Percentiles rank a stretch among this genome's conserved stretches.
Evolutionary conservation across 139 green algal genomes (phyloP).

Genomic region (Pleodorina starrii): DNA sequence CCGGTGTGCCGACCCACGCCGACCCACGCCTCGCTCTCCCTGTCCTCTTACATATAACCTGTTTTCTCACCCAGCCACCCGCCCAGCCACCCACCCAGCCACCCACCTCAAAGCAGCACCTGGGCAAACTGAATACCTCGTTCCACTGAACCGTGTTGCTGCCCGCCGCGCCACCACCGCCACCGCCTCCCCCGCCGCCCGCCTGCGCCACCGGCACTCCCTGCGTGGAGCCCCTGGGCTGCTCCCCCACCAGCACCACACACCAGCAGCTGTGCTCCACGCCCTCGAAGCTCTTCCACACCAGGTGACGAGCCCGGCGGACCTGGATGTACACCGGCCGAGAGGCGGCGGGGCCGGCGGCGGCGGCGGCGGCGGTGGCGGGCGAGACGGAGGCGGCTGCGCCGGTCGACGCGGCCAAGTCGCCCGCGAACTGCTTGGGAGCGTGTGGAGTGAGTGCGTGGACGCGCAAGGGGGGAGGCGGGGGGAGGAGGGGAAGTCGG

Average conservation of each 20-base stretch:
- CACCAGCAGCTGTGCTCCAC: slow-evolving; percentile 24
- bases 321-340: slow-evolving; percentile 41
- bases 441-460: too few species aligned
- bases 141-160: slow-evolving; percentile 26
- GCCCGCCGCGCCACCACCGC: not conserved
- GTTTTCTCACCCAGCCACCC: too few species aligned
- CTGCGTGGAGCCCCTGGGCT: slow-evolving; percentile 1
- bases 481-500: too few species aligned
- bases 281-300: slow-evolving; percentile 35
- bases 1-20: too few species aligned
- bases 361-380: not conserved
- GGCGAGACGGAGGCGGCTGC: not conserved
- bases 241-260: slow-evolving; percentile 11
- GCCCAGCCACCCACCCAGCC: too few species aligned
- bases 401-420: not conserved
- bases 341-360: not conserved
- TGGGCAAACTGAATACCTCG: slow-evolving; percentile 44
- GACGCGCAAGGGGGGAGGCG: too few species aligned
- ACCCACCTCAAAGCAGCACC: slow-evolving; percentile 6
- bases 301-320: slow-evolving; percentile 17
- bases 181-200: not conserved
- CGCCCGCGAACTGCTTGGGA: too few species aligned
- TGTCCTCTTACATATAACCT: too few species aligned
- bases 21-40: too few species aligned
- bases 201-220: not conserved